Conservation (phyloP, 2,329 filamentous ascomycete genomes). For the Blastomyces parvus region DNA sequence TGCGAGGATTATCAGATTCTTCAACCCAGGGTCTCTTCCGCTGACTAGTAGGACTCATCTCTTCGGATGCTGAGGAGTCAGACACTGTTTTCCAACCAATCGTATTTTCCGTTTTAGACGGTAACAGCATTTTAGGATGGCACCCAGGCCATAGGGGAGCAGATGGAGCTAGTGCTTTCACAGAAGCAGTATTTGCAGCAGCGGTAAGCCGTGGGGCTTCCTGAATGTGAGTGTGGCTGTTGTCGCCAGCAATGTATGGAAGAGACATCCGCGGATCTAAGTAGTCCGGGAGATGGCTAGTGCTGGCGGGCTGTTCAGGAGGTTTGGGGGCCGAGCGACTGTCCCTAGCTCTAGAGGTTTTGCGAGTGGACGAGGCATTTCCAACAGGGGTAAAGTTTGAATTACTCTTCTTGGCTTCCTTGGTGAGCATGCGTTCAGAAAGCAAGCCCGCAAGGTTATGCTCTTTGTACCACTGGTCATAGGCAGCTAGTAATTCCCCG, state of each 20-base stretch:
- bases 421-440: slow-evolving; percentile 65
- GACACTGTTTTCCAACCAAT: slow-evolving; percentile 12
- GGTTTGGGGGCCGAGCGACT: neutral
- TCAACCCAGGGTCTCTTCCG: slow-evolving; percentile 9
- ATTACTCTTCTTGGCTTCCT: slow-evolving; percentile 56
- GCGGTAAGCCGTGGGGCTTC: neutral
- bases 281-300: slow-evolving; percentile 11
- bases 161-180: slow-evolving; percentile 4
- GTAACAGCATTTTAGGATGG: slow-evolving; percentile 3
- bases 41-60: slow-evolving; percentile 13
- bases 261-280: slow-evolving; percentile 16
- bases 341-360: neutral
- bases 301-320: neutral
- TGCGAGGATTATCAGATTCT: neutral
- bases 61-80: slow-evolving; percentile 12
- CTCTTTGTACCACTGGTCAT: slow-evolving; percentile 67
- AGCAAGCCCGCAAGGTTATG: slow-evolving; percentile 64
- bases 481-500: slow-evolving; percentile 53
- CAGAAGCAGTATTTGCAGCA: neutral
- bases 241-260: slow-evolving; percentile 9
- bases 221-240: neutral
- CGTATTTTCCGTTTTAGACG: slow-evolving; percentile 1
- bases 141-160: slow-evolving; percentile 11
- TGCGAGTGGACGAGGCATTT: neutral
- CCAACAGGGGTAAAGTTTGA: neutral